phyloP scores from a whole-genome alignment of 352 stramenopile species.

The Pilasporangium apinafurcum region DNA sequence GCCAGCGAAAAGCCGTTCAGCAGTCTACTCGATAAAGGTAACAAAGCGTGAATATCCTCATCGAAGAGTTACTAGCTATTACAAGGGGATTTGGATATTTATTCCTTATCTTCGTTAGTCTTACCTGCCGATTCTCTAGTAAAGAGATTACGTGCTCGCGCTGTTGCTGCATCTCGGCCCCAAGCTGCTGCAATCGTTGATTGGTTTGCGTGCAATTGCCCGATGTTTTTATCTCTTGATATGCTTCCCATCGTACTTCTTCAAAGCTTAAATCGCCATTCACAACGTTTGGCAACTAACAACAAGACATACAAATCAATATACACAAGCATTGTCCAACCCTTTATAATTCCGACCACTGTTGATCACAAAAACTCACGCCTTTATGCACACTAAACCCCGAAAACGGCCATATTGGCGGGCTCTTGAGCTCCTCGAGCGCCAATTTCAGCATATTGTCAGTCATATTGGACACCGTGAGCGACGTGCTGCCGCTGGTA shows the following conservation, averaged over 20 bases:
- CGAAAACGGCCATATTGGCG: conserved; percentile 55
- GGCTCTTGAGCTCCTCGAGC: conserved; percentile 50
- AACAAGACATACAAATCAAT: conserved; percentile 1
- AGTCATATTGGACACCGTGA: conserved; percentile 19
- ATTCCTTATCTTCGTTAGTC: neutral
- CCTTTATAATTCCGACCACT: neutral
- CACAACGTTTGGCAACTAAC: conserved; percentile 48
- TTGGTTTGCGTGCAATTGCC: conserved; percentile 31
- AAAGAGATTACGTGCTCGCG: conserved; percentile 36
- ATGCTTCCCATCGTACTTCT: conserved; percentile 54
- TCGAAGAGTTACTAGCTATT: too few relatives aligned
- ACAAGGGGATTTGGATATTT: too few relatives aligned
- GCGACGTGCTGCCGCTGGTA: conserved; percentile 5
- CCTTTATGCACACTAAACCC: conserved; percentile 59
- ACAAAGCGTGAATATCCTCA: neutral
- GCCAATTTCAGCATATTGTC: conserved; percentile 36
- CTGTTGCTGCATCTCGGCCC: conserved; percentile 40
- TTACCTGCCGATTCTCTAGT: conserved; percentile 33
- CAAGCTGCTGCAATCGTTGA: conserved; percentile 31
- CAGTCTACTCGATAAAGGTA: conserved; percentile 10
- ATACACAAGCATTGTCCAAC: neutral
- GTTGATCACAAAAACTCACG: conserved; percentile 14
- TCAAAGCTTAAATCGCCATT: conserved; percentile 52
- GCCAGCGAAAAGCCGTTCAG: conserved; percentile 47
- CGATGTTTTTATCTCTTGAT: conserved; percentile 44